Evolutionary conservation across 2,329 filamentous ascomycete genomes (phyloP).

Genomic region (Pestalotiopsis sp.): DNA sequence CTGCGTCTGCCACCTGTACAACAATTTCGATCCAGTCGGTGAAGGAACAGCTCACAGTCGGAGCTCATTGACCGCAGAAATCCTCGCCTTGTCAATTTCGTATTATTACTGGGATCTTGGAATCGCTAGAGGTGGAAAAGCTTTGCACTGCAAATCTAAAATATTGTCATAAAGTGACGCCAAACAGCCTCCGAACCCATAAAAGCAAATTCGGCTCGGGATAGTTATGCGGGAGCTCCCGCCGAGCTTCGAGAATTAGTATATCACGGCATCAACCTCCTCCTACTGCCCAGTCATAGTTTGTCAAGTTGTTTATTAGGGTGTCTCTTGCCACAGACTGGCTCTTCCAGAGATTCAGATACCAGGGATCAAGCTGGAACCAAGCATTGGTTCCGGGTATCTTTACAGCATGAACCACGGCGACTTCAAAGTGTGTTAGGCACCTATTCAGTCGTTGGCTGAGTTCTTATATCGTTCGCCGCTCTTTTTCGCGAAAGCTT

Average conservation of each 20-base stretch:
- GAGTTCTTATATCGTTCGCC: too few relatives aligned
- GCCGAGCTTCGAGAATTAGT: too few relatives aligned
- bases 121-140: background rate
- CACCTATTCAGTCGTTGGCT: too few relatives aligned
- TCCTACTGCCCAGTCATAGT: too few relatives aligned
- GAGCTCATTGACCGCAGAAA: background rate
- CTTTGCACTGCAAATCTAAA: background rate
- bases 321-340: too few relatives aligned
- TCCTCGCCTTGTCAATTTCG: background rate
- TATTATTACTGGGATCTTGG: background rate
- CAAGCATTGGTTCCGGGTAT: background rate
- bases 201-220: background rate
- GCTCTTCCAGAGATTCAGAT: too few relatives aligned
- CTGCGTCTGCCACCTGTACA: background rate
- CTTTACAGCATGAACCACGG: background rate
- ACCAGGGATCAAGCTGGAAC: too few relatives aligned
- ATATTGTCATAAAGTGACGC: background rate
- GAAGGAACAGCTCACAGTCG: background rate
- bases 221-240: too few relatives aligned
- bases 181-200: background rate
- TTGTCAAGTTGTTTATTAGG: too few relatives aligned
- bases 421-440: too few relatives aligned
- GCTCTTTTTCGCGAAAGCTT: background rate
- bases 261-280: too few relatives aligned
- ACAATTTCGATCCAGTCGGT: background rate